phyloP scores from a whole-genome alignment of 1,284 basidiomycete species.

The Wolfiporia cocos region DNA sequence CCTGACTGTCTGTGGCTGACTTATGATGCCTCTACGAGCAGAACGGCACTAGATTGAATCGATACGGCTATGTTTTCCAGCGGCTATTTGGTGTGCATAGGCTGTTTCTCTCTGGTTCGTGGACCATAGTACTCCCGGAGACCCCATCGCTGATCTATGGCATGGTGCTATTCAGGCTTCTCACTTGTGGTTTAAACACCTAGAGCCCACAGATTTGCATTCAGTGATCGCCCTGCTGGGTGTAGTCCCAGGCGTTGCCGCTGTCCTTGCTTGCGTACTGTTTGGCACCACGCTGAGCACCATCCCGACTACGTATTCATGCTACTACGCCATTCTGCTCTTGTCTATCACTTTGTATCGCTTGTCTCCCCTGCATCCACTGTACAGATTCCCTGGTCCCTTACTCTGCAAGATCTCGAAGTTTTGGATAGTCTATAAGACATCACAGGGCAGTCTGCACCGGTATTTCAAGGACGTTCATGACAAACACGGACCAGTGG shows the following conservation, averaged over 20 bases:
- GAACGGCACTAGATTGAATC: no score
- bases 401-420: slow-evolving; percentile 19
- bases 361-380: slow-evolving; percentile 25
- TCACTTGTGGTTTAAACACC: slow-evolving; percentile 1
- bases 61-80: no score
- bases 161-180: neutral
- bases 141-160: neutral
- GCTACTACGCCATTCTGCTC: slow-evolving; percentile 6
- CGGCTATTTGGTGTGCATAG: no score
- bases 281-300: neutral
- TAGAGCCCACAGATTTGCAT: neutral
- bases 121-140: no score
- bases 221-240: neutral
- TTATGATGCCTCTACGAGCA: no score
- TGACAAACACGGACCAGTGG: slow-evolving; percentile 23
- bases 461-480: slow-evolving; percentile 20
- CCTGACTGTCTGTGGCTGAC: no score
- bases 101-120: no score
- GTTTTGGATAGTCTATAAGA: slow-evolving; percentile 15
- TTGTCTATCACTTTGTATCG: slow-evolving; percentile 20
- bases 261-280: neutral
- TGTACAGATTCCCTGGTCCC: slow-evolving; percentile 25
- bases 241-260: neutral
- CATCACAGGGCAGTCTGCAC: slow-evolving; percentile 18
- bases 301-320: neutral